Evolutionary conservation across 139 green algal species (phyloP).

Genomic region (Chlamydomonas asymmetrica): DNA sequence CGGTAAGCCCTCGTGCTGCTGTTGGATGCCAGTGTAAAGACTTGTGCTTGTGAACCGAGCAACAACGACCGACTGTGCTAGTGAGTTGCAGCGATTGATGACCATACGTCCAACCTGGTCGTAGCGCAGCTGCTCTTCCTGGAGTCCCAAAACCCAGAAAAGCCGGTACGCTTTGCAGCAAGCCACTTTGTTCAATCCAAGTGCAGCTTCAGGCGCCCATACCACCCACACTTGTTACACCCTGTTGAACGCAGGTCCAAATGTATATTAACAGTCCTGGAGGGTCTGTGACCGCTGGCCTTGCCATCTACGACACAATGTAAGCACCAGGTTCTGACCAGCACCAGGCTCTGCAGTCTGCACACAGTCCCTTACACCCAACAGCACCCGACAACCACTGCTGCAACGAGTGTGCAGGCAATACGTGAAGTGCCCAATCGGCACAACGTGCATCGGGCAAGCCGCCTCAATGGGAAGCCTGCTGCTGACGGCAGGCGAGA

Average conservation of each 20-base stretch:
- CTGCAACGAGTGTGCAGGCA: conserved; percentile 32
- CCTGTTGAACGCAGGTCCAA: conserved; percentile 66
- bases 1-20: too few species aligned
- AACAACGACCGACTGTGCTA: too few species aligned
- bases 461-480: conserved; percentile 92
- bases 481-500: conserved; percentile 81
- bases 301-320: conserved; percentile 99
- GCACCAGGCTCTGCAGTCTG: too few species aligned
- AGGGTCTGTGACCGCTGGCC: conserved; percentile 85
- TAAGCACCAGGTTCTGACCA: conserved; percentile 63
- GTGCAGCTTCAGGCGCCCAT: not conserved
- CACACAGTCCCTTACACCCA: too few species aligned
- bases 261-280: conserved; percentile 98
- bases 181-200: not conserved
- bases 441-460: conserved; percentile 93
- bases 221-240: not conserved
- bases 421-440: conserved; percentile 90
- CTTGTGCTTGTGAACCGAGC: too few species aligned
- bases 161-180: not conserved
- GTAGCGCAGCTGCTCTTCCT: conserved; percentile 93
- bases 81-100: too few species aligned
- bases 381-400: too few species aligned
- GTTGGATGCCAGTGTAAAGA: too few species aligned
- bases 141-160: conserved; percentile 89
- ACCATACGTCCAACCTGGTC: conserved; percentile 76